These are phyloP conservation scores for Suhomyces kilbournensis DNA, from an alignment of 805 yeast genomes.

Conservation along the genomic window DNA sequence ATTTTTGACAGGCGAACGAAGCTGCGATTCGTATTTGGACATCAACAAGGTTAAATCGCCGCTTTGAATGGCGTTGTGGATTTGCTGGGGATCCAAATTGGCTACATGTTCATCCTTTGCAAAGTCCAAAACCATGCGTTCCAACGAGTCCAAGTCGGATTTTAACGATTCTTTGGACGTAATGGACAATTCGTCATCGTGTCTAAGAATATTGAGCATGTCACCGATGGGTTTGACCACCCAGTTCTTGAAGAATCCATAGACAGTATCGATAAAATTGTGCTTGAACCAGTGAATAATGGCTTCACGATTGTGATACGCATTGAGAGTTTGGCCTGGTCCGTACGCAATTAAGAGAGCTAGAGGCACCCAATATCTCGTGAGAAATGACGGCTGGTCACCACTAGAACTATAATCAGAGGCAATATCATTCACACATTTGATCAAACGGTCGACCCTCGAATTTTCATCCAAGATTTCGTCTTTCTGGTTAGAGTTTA, in stretches of 20 bases:
- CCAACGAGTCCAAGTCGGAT: slow-evolving; percentile 76
- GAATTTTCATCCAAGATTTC: neutral
- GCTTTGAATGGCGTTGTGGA: slow-evolving; percentile 50
- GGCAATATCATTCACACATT: neutral
- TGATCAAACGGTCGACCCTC: slow-evolving; percentile 5
- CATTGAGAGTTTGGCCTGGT: slow-evolving; percentile 44
- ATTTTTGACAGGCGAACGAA: slow-evolving; percentile 65
- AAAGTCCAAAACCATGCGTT: slow-evolving; percentile 83
- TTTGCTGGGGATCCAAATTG: slow-evolving; percentile 16
- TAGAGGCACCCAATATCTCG: slow-evolving; percentile 65
- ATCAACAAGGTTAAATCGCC: slow-evolving; percentile 82
- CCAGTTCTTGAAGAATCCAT: slow-evolving; percentile 80
- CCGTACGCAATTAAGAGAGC: slow-evolving; percentile 46
- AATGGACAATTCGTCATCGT: slow-evolving; percentile 77
- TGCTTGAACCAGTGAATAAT: slow-evolving; percentile 55
- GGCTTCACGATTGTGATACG: slow-evolving; percentile 50
- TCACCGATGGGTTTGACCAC: slow-evolving; percentile 69
- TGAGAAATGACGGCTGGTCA: slow-evolving; percentile 37
- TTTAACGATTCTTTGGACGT: slow-evolving; percentile 75
- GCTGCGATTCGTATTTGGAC: slow-evolving; percentile 74
- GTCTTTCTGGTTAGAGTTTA: neutral
- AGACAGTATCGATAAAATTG: slow-evolving; percentile 60
- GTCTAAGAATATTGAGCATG: slow-evolving; percentile 76
- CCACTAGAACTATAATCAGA: neutral
- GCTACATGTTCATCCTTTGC: slow-evolving; percentile 32